Evolutionary conservation across 1,284 basidiomycete genomes (phyloP).

Genomic region (Apiotrichum domesticum): DNA sequence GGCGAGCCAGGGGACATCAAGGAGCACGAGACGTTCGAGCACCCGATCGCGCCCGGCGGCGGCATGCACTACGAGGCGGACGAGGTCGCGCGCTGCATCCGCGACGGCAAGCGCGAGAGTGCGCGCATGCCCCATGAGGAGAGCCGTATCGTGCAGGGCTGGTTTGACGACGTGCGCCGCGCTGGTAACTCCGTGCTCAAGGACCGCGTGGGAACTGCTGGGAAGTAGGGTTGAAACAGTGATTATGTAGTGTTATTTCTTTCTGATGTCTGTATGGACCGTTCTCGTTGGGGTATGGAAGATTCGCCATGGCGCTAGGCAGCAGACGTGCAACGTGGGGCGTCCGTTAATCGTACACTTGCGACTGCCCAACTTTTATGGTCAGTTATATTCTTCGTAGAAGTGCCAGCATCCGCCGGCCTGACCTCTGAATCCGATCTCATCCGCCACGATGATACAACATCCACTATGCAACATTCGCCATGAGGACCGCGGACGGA

Average conservation of each 20-base stretch:
- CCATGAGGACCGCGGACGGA: conserved; percentile 44
- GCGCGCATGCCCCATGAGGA: conserved; percentile 67
- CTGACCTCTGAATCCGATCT: no score
- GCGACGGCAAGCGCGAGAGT: conserved; percentile 70
- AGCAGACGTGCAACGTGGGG: no score
- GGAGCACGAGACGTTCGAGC: conserved; percentile 49
- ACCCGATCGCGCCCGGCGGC: conserved; percentile 52
- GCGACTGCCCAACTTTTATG: no score
- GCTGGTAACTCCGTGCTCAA: conserved; percentile 33
- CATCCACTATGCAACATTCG: conserved; percentile 15
- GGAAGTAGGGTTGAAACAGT: conserved; percentile 11
- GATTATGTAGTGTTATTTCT: no score
- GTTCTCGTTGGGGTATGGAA: no score
- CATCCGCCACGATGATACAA: no score
- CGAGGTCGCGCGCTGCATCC: conserved; percentile 72
- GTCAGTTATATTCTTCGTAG: no score
- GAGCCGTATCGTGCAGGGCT: conserved; percentile 67
- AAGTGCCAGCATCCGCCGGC: no score
- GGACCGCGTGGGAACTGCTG: conserved; percentile 25
- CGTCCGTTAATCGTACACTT: no score
- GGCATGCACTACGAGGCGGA: conserved; percentile 48
- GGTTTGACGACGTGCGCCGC: conserved; percentile 67
- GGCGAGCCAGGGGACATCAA: conserved; percentile 38
- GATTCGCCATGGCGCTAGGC: no score
- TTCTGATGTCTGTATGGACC: no score